Conservation (phyloP, 441 rosid genomes). For the Sinapis alba region DNA sequence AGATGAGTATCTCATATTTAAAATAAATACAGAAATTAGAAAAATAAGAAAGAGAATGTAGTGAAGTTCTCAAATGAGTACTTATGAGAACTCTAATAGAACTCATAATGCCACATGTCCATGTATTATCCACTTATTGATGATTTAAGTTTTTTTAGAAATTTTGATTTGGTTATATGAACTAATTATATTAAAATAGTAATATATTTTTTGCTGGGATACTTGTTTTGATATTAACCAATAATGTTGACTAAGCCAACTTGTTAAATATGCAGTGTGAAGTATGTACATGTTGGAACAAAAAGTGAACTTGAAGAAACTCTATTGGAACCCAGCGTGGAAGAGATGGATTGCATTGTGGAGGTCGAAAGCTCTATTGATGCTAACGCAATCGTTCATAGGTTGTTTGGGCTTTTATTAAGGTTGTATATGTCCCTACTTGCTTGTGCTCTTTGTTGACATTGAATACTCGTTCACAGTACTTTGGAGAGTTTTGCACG, state of each 20-base stretch:
- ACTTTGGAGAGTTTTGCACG: conserved; percentile 60
- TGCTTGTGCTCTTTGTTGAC: conserved; percentile 40
- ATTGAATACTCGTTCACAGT: conserved; percentile 48
- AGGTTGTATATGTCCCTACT: neutral
- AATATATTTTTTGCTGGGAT: no score
- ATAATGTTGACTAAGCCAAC: conserved; percentile 17
- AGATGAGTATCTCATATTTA: no score
- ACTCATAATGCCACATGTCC: no score
- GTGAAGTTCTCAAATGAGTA: no score
- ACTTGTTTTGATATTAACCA: no score
- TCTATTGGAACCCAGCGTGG: conserved; percentile 49
- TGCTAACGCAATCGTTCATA: conserved; percentile 76
- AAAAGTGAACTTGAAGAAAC: conserved; percentile 79
- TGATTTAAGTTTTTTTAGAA: no score
- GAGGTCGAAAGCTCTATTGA: conserved; percentile 87
- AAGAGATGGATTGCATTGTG: conserved; percentile 65
- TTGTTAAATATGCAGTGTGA: conserved; percentile 60
- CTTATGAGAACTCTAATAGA: no score
- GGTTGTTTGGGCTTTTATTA: conserved; percentile 47
- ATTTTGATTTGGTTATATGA: no score
- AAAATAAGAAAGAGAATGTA: no score
- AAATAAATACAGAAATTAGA: no score
- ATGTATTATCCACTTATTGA: no score
- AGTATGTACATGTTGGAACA: conserved; percentile 69
- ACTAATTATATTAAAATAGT: no score